Evolutionary conservation across 1,139 yeast genomes (phyloP).

Genomic region (Diutina neorugosa): DNA sequence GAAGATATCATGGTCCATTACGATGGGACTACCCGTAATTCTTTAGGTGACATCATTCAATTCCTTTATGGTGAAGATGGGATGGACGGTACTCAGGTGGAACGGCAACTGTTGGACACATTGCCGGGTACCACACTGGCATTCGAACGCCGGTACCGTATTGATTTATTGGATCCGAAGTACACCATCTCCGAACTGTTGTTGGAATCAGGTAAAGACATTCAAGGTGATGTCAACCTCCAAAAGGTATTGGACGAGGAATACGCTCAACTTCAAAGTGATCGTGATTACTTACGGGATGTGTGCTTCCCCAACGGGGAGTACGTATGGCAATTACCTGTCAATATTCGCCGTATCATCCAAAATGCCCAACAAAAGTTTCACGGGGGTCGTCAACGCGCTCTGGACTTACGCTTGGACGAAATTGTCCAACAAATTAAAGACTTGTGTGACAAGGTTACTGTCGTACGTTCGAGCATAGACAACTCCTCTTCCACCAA

Average conservation of each 20-base stretch:
- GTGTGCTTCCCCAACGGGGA: constrained; percentile 88
- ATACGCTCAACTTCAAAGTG: constrained; percentile 61
- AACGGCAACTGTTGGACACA: constrained; percentile 92
- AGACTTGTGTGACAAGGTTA: constrained; percentile 51
- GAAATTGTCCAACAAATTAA: constrained; percentile 72
- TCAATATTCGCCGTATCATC: constrained; percentile 88
- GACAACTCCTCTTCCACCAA: constrained; percentile 23
- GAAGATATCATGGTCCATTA: constrained; percentile 99
- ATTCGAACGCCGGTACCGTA: constrained; percentile 75
- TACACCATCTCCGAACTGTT: constrained; percentile 56
- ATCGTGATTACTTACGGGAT: constrained; percentile 69
- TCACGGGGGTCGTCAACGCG: constrained; percentile 83
- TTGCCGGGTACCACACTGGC: constrained; percentile 84
- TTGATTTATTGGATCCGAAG: constrained; percentile 70
- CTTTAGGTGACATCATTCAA: constrained; percentile 91
- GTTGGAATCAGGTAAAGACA: constrained; percentile 83
- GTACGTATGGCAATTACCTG: constrained; percentile 95
- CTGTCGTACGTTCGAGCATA: constrained; percentile 65
- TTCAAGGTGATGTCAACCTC: constrained; percentile 76
- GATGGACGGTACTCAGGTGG: constrained; percentile 95
- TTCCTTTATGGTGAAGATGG: constrained; percentile 99
- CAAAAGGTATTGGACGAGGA: constrained; percentile 80
- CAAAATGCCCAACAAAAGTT: constrained; percentile 97
- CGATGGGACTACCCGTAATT: constrained; percentile 97
- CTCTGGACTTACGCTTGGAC: constrained; percentile 77